Evolutionary conservation across 192 early-diverging fungal species (phyloP), one percentile per base, ranked within the genome.

Genomic region (Phlyctochytrium bullatum): DNA sequence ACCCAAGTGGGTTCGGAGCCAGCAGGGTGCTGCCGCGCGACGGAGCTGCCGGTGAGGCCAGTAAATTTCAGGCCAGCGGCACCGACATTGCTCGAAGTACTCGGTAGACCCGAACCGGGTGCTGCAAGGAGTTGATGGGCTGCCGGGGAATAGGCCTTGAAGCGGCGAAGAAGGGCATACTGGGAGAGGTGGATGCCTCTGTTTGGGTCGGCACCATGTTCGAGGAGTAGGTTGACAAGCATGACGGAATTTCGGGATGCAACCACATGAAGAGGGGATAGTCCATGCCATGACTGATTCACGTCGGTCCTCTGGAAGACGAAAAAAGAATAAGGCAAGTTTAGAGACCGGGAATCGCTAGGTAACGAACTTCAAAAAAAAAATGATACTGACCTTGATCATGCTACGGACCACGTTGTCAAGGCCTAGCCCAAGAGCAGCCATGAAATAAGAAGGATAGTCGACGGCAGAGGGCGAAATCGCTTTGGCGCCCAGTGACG

Each of bases 311-410:
- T 16, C 62, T 76, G 59, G 24, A 27, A 66, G 0, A 4, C n/a
- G 52, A 65, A 34, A 2, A 36, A 2, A 50, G n/a, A 35, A 14
- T 64, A 14, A 25, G 28, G 6, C 3, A 29, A 47, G 24, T 47
- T 28, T 25, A 25, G 24, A 31, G 2, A 4, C 12, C 6, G 0
- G 40, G 50, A 53, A 16, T 52, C 14, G 29, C n/a, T n/a, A 58
- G 30, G 1, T 2, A 16, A n/a, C n/a, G n/a, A n/a, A n/a, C n/a
- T n/a, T n/a, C n/a, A n/a, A n/a, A n/a, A n/a, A n/a, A n/a, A n/a
- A n/a, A n/a, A n/a, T n/a, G n/a, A n/a, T n/a, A n/a, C 63, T 20
- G 36, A 86, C 82, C 74, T 85, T 81, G 24, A 82, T 58, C 84
- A 86, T 86, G 2, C 35, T 36, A n/a, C 66, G 36, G 31, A 80